Evolutionary conservation across 306 rosid species (phyloP).

Genomic region (Aeschynomene evenia): DNA sequence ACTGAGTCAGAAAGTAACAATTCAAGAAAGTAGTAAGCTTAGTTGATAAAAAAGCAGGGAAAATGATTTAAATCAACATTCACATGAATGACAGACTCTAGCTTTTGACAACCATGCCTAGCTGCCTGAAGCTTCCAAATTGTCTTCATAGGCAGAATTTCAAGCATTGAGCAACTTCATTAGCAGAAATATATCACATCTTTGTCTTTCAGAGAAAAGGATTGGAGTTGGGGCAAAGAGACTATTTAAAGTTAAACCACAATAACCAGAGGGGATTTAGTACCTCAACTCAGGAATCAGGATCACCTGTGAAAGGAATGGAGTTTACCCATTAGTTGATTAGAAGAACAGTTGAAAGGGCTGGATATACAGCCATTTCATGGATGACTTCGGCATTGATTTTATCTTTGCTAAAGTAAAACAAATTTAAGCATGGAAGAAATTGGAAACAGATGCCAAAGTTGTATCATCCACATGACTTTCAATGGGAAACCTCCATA

Average conservation of each 20-base stretch:
- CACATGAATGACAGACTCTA: slow-evolving; percentile 10
- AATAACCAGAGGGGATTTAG: slow-evolving; percentile 32
- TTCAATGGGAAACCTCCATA: background rate
- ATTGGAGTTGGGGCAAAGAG: slow-evolving; percentile 33
- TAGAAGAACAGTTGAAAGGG: slow-evolving; percentile 35
- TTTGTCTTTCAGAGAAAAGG: slow-evolving; percentile 30
- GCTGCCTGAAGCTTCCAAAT: slow-evolving; percentile 39
- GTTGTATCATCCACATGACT: background rate
- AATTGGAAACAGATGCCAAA: slow-evolving; percentile 16
- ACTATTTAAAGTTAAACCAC: slow-evolving; percentile 35
- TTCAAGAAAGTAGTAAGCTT: background rate
- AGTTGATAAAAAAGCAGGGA: background rate
- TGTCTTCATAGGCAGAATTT: slow-evolving; percentile 28
- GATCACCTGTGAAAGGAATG: slow-evolving; percentile 69
- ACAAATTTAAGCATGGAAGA: slow-evolving; percentile 21
- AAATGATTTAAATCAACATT: slow-evolving; percentile 21
- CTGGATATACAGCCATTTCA: slow-evolving; percentile 38
- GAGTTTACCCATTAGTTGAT: slow-evolving; percentile 44
- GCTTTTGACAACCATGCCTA: slow-evolving; percentile 34
- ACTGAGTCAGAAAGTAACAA: background rate
- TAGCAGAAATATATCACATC: slow-evolving; percentile 28
- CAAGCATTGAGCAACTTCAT: slow-evolving; percentile 28
- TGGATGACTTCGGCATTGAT: slow-evolving; percentile 39
- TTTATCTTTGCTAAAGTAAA: slow-evolving; percentile 22
- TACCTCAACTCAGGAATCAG: slow-evolving; percentile 62